Conservation (phyloP, 2,329 filamentous ascomycete species). For the Lachnum nothofagi region DNA sequence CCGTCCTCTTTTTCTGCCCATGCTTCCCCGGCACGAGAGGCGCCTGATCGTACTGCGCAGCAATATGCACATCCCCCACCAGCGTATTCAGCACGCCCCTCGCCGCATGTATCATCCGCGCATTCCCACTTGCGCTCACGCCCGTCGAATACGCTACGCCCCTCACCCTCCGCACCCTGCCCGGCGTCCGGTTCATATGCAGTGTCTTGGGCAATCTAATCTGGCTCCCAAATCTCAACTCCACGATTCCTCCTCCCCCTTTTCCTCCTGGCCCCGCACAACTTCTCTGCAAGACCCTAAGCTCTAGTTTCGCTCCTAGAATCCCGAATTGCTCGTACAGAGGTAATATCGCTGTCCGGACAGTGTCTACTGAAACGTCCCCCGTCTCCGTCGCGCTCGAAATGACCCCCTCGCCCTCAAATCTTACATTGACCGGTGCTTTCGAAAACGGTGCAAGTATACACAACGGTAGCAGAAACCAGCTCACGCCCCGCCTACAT, state of each 20-base stretch:
- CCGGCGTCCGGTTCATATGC: constrained; percentile 75
- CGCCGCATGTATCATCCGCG: constrained; percentile 87
- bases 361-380: constrained; percentile 87
- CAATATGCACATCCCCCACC: constrained; percentile 85
- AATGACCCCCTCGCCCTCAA: constrained; percentile 87
- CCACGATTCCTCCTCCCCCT: constrained; percentile 87
- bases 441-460: constrained; percentile 92
- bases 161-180: constrained; percentile 79
- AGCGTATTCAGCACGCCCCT: constrained; percentile 82
- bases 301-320: constrained; percentile 69
- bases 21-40: constrained; percentile 54
- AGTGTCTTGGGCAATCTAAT: constrained; percentile 90
- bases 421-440: constrained; percentile 80
- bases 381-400: constrained; percentile 77
- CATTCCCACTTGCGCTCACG: constrained; percentile 88
- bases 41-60: constrained; percentile 68
- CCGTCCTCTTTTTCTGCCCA: constrained; percentile 60
- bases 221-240: constrained; percentile 88
- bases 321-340: constrained; percentile 90
- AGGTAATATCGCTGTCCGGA: constrained; percentile 87
- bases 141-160: constrained; percentile 93
- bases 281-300: constrained; percentile 74
- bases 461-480: constrained; percentile 85
- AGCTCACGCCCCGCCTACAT: constrained; percentile 77
- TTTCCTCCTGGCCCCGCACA: constrained; percentile 69